Base-by-base conservation (phyloP, 2,329 filamentous ascomycete genomes). In the Chaetomiaceae sp. region DNA sequence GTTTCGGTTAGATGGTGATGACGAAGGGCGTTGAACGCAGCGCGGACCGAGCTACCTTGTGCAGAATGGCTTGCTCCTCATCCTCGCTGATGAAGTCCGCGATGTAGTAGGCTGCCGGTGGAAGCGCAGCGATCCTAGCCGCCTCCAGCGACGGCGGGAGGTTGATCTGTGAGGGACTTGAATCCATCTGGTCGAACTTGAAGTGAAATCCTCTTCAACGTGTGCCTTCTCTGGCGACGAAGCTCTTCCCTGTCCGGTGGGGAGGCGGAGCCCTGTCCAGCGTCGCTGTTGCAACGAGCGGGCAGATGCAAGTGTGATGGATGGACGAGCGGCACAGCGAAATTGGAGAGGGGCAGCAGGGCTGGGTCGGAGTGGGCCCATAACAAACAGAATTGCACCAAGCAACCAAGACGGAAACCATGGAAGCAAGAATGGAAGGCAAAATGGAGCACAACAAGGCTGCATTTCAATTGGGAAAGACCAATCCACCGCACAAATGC, bases 101-200 rank as follows among this genome's bases (percentile, higher is more conserved):
- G 53, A 96, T 86, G 72, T 97, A 96, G 73, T 86, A 96, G 50
- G 89, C 88, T 31, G 79, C 73, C 1, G 77, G 67, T 4, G 88
- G 87, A 2, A 91, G 74, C 29, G 63, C 63, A 7, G 68, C 58
- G 55, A 91, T 78, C 59, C 70, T 74, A 49, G 70, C 74, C 33
- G 75, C 67, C 44, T 82, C 75, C 23, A 85, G 75, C 39, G 69
- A 75, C 34, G 68, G 55, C 17, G 81, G 78, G 42, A 82, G 68
- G 5, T 51, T 47, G 36, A 59, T n/a, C 17, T 42, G 27, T 14
- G 53, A 15, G 29, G 37, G 38, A n/a, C n/a, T 27, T 12, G 52
- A 37, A 47, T 55, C 47, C 50, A 54, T 56, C 23, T 11, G 29
- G 44, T 17, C 14, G 5, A 15, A n/a, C n/a, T n/a, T n/a, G n/a